A percentile compares a stretch with the other conserved stretches of the same genome.
These are phyloP conservation scores for Rosa chinensis DNA, from an alignment of 306 rosid genomes.

Conservation along the genomic window DNA sequence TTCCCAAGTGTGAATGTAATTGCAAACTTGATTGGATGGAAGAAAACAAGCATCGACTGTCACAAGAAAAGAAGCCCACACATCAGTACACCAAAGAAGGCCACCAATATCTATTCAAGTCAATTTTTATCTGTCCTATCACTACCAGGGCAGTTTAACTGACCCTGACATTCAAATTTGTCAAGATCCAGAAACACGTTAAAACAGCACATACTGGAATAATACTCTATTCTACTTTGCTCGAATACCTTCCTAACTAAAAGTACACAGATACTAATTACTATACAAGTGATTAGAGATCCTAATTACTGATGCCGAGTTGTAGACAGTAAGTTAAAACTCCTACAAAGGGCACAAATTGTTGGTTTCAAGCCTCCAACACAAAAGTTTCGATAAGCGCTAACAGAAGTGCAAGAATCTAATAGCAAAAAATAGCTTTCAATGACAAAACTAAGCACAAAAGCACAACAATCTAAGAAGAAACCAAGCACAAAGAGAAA, in stretches of 20 bases:
- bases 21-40: slow-evolving; percentile 89
- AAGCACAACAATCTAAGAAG: neutral
- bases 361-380: neutral
- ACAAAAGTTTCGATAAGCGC: neutral
- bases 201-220: neutral
- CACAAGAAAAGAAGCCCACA: slow-evolving; percentile 22
- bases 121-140: neutral
- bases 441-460: neutral
- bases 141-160: neutral
- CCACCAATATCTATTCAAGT: neutral
- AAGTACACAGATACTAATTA: neutral
- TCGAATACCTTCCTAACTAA: neutral
- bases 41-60: slow-evolving; percentile 95
- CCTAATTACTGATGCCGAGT: neutral
- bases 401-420: neutral
- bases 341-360: neutral
- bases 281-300: neutral
- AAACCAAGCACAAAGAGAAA: neutral
- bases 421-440: neutral
- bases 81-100: slow-evolving; percentile 28
- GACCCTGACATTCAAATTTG: neutral
- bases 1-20: slow-evolving; percentile 91
- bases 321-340: neutral
- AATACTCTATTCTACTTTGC: neutral
- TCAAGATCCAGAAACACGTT: neutral